Evolutionary conservation across 106 monocot species (phyloP).

Genomic region (Cymbidium sinense): DNA sequence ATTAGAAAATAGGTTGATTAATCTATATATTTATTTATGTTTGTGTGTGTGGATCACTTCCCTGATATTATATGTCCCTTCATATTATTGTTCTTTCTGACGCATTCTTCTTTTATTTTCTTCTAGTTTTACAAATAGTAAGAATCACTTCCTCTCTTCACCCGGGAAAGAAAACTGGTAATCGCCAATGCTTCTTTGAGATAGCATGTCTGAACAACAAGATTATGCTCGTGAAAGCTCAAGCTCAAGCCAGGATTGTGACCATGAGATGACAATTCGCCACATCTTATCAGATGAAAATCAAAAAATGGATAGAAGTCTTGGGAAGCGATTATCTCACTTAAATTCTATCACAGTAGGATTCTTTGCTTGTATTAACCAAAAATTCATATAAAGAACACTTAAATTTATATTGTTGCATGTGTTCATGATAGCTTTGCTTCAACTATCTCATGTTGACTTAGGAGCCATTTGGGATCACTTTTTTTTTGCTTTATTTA

Average conservation of each 20-base stretch:
- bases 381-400: neutral
- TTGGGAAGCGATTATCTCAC: slow-evolving; percentile 69
- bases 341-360: slow-evolving; percentile 59
- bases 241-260: slow-evolving; percentile 60
- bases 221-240: slow-evolving; percentile 43
- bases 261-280: slow-evolving; percentile 57
- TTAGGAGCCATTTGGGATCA: neutral
- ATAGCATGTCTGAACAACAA: slow-evolving; percentile 50
- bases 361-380: neutral
- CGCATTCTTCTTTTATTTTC: neutral
- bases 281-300: slow-evolving; percentile 56
- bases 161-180: neutral
- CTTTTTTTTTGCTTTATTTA: no score
- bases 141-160: neutral
- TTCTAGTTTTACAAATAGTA: neutral
- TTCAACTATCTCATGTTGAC: neutral
- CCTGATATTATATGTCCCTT: neutral
- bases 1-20: neutral
- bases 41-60: neutral
- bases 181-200: slow-evolving; percentile 6
- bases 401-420: neutral
- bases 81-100: neutral
- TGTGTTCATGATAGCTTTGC: neutral
- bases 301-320: slow-evolving; percentile 28
- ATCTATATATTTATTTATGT: neutral